These are phyloP conservation scores for Gamarada debralockiae DNA, from an alignment of 495 filamentous ascomycete genomes.

Conservation along the genomic window DNA sequence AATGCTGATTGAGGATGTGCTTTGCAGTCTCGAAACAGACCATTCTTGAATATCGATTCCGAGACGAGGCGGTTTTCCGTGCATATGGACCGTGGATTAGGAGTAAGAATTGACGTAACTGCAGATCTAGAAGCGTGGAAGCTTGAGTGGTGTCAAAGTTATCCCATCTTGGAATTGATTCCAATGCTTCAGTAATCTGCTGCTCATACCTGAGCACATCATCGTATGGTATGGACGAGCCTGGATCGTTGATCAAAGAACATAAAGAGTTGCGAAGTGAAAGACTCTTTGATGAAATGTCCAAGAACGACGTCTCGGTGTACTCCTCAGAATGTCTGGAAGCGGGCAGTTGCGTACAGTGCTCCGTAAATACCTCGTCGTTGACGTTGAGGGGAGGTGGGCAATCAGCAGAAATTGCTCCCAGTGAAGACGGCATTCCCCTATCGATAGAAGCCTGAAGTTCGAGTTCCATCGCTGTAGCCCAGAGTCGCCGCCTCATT, in stretches of 20 bases:
- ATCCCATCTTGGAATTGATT: background rate
- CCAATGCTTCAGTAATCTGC: background rate
- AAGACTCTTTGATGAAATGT: background rate
- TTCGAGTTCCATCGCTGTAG: slow-evolving; percentile 1
- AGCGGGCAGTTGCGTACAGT: background rate
- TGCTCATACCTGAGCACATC: slow-evolving; percentile 2
- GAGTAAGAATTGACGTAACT: slow-evolving; percentile 1
- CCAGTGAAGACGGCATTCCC: background rate
- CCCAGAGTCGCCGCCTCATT: slow-evolving; percentile 2
- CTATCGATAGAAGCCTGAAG: slow-evolving; percentile 2
- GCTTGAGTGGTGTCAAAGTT: background rate
- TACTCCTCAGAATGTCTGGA: background rate
- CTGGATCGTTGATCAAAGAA: slow-evolving; percentile 1
- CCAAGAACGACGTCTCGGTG: background rate
- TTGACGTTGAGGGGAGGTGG: background rate
- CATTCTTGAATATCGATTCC: background rate
- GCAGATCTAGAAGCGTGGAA: background rate
- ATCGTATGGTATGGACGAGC: background rate
- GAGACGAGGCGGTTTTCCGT: background rate
- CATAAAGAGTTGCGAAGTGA: background rate
- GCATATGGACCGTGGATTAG: background rate
- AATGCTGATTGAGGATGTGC: background rate
- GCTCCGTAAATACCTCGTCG: background rate
- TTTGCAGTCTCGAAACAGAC: background rate
- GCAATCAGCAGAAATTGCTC: background rate